A percentile compares a stretch with the other conserved stretches of the same genome.
These are phyloP conservation scores for Epichloe coenophiala DNA, from an alignment of 2,329 filamentous ascomycete species.

Conservation along the genomic window DNA sequence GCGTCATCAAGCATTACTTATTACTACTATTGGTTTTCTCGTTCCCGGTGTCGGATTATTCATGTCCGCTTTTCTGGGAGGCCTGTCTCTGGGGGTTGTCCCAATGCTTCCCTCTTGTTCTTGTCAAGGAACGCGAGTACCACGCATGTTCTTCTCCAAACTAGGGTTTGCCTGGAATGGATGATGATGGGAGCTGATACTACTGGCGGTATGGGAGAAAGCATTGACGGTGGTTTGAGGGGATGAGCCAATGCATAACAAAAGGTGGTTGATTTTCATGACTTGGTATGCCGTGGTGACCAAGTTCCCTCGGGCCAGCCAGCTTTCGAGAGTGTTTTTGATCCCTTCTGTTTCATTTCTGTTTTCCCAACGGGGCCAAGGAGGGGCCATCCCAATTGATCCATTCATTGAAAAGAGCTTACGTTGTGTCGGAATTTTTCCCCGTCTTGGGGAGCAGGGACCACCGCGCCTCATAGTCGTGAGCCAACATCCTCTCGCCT, in stretches of 20 bases:
- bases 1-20: slow-evolving; percentile 2
- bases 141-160: neutral
- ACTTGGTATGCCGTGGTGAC: slow-evolving; percentile 2
- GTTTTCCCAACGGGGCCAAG: no score
- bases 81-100: neutral
- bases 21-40: slow-evolving; percentile 1
- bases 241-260: slow-evolving; percentile 1
- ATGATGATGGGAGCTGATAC: neutral
- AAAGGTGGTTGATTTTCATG: slow-evolving; percentile 5
- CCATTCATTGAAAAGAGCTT: no score
- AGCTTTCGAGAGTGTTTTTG: neutral
- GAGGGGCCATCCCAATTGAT: no score
- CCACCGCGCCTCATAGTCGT: neutral
- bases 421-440: no score
- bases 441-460: no score
- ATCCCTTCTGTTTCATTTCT: no score
- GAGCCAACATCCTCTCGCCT: no score
- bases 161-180: neutral
- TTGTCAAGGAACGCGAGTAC: neutral
- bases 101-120: neutral
- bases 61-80: neutral
- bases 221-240: slow-evolving; percentile 1
- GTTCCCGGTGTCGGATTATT: slow-evolving; percentile 2
- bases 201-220: neutral
- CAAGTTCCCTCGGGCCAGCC: neutral